phyloP scores from a whole-genome alignment of 768 basidiomycete genomes.

The Pilatotrama ljubarskyi region DNA sequence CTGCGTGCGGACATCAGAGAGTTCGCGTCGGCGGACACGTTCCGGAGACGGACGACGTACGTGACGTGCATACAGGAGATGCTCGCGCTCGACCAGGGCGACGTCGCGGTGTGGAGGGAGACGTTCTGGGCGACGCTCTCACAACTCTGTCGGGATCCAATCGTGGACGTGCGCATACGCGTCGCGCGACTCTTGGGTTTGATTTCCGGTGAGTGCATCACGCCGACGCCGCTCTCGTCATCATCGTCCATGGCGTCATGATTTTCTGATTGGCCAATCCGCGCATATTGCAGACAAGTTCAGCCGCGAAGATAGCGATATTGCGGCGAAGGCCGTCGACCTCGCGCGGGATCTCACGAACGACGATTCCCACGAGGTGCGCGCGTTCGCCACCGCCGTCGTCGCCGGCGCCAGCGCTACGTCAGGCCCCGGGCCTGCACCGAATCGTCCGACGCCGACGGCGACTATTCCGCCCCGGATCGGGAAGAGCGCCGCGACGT shows the following conservation, averaged over 20 bases:
- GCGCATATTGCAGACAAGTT: slow-evolving; percentile 18
- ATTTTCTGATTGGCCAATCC: slow-evolving; percentile 11
- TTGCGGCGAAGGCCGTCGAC: slow-evolving; percentile 12
- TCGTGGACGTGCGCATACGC: slow-evolving; percentile 85
- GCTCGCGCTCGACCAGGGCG: slow-evolving; percentile 37
- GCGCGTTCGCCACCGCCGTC: slow-evolving; percentile 48
- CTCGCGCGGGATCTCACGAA: slow-evolving; percentile 49
- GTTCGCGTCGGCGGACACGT: slow-evolving; percentile 20
- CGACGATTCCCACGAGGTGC: slow-evolving; percentile 63
- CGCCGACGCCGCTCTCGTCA: background rate
- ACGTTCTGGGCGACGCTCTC: slow-evolving; percentile 57
- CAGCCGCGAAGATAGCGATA: slow-evolving; percentile 9
- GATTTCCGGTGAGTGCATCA: slow-evolving; percentile 50
- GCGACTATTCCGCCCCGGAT: slow-evolving; percentile 7
- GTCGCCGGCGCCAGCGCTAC: background rate
- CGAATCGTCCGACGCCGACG: background rate
- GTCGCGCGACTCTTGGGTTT: slow-evolving; percentile 71
- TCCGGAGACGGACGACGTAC: slow-evolving; percentile 49
- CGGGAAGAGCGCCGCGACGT: slow-evolving; percentile 24
- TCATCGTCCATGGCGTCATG: slow-evolving; percentile 11
- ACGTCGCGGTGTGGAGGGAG: slow-evolving; percentile 41
- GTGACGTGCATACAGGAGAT: slow-evolving; percentile 73
- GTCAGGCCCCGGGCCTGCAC: background rate
- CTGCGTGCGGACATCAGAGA: slow-evolving; percentile 17
- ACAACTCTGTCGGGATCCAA: slow-evolving; percentile 59